These are phyloP conservation scores for Mesotaenium endlicherianum DNA, from an alignment of 139 green algal species.

Conservation along the genomic window DNA sequence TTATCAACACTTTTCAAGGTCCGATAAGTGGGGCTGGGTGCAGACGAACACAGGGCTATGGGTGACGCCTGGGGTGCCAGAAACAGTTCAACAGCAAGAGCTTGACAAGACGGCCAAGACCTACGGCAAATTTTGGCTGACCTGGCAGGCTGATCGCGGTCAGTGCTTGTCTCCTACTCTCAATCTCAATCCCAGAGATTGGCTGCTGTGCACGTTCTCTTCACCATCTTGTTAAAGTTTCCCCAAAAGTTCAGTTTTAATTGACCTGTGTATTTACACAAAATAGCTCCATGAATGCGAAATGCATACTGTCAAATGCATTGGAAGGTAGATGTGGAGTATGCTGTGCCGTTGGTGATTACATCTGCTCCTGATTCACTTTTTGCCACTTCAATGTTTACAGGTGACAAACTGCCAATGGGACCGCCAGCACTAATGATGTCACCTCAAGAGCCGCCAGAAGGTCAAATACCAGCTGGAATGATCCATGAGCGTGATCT, in stretches of 20 bases:
- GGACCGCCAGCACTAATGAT: slow-evolving; percentile 39
- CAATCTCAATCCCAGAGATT: too few relatives aligned
- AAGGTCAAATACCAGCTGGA: not conserved
- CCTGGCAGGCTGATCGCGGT: slow-evolving; percentile 41
- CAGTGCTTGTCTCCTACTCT: too few relatives aligned
- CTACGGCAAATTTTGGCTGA: slow-evolving; percentile 50
- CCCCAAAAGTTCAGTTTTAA: too few relatives aligned
- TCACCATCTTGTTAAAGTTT: too few relatives aligned
- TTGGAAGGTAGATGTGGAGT: too few relatives aligned
- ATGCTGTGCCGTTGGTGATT: too few relatives aligned
- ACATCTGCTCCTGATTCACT: not conserved
- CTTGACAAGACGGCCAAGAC: slow-evolving; percentile 30
- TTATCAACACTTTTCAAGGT: not conserved
- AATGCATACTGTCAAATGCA: too few relatives aligned
- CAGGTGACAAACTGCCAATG: slow-evolving; percentile 38
- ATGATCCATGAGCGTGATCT: slow-evolving; percentile 20
- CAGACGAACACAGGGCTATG: slow-evolving; percentile 41
- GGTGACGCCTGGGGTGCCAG: slow-evolving; percentile 37
- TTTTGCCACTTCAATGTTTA: not conserved
- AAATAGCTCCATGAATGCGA: too few relatives aligned
- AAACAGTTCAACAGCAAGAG: slow-evolving; percentile 29
- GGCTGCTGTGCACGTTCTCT: too few relatives aligned
- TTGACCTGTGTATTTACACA: too few relatives aligned
- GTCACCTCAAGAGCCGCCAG: slow-evolving; percentile 27
- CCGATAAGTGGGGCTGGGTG: not conserved